Evolutionary conservation across 1,284 basidiomycete genomes (phyloP).

Genomic region (Athelia sp.): DNA sequence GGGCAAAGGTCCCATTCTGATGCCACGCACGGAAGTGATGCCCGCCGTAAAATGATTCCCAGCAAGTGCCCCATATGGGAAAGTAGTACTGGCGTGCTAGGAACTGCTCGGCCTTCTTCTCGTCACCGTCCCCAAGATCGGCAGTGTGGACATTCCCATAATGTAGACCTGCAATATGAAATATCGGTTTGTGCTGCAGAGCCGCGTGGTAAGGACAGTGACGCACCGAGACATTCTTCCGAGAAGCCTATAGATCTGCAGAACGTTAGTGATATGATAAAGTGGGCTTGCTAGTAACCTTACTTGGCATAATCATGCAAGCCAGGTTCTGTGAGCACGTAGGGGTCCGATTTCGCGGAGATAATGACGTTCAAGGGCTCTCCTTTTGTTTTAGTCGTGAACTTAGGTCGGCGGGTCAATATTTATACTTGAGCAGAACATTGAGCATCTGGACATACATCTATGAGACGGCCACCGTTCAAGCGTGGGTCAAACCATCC

Average conservation of each 20-base stretch:
- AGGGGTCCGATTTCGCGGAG: conserved; percentile 59
- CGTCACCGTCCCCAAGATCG: conserved; percentile 69
- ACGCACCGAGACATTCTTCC: conserved; percentile 50
- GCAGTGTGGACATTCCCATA: conserved; percentile 62
- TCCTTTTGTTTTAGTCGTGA: conserved; percentile 56
- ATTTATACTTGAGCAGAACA: background rate
- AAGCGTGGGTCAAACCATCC: conserved; percentile 50
- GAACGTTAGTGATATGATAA: conserved; percentile 2
- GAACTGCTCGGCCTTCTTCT: conserved; percentile 53
- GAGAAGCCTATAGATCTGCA: conserved; percentile 75
- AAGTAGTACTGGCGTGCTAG: conserved; percentile 69
- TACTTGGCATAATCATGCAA: conserved; percentile 56
- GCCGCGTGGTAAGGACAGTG: too few species aligned
- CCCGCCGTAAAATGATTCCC: conserved; percentile 66
- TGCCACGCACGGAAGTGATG: conserved; percentile 68
- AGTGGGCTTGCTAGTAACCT: background rate
- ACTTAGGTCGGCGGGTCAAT: conserved; percentile 33
- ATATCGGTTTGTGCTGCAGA: too few species aligned
- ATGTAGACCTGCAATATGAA: conserved; percentile 42
- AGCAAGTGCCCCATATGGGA: conserved; percentile 61
- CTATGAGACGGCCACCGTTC: conserved; percentile 65
- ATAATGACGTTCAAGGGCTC: conserved; percentile 69
- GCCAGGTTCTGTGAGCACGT: conserved; percentile 61
- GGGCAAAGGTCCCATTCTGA: conserved; percentile 61
- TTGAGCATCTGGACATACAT: conserved; percentile 40